Percentiles rank a stretch among this genome's conserved stretches.
These are phyloP conservation scores for Chaetothyriales sp. DNA, from an alignment of 2,329 filamentous ascomycete species.

Conservation along the genomic window DNA sequence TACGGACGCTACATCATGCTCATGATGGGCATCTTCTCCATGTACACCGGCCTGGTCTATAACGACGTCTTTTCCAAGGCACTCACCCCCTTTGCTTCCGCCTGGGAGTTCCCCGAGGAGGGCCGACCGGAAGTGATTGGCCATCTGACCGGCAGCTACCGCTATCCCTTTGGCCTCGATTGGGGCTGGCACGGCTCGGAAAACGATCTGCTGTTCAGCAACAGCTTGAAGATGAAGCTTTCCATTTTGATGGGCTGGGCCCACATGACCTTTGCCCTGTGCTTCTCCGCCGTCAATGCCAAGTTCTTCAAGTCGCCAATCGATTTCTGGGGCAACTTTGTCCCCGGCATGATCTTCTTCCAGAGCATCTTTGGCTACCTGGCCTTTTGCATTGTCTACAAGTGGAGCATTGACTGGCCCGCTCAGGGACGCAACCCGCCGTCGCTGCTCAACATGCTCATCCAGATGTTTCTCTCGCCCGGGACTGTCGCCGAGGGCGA, in stretches of 20 bases:
- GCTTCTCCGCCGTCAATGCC: conserved; percentile 83
- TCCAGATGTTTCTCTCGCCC: conserved; percentile 96
- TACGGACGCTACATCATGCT: conserved; percentile 97
- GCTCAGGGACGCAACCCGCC: conserved; percentile 56
- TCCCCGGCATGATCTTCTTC: conserved; percentile 99
- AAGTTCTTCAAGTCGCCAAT: conserved; percentile 88
- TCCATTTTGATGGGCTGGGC: conserved; percentile 92
- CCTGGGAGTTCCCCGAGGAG: conserved; percentile 76
- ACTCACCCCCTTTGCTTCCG: conserved; percentile 74
- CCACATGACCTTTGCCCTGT: conserved; percentile 91
- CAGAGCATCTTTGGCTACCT: conserved; percentile 97
- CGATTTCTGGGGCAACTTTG: conserved; percentile 93
- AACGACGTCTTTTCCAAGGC: conserved; percentile 95
- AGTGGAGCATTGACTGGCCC: conserved; percentile 87
- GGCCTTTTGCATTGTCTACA: conserved; percentile 86
- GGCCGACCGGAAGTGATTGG: conserved; percentile 52
- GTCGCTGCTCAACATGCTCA: conserved; percentile 93
- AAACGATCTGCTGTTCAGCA: conserved; percentile 87
- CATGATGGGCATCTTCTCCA: conserved; percentile 93
- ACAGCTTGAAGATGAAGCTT: conserved; percentile 99
- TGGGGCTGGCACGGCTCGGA: conserved; percentile 95
- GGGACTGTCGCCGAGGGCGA: conserved; percentile 54
- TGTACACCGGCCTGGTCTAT: conserved; percentile 95
- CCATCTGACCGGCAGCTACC: conserved; percentile 57
- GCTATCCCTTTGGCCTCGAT: conserved; percentile 91